phyloP scores from a whole-genome alignment of 106 monocot species.

The Dendrobium catenatum region DNA sequence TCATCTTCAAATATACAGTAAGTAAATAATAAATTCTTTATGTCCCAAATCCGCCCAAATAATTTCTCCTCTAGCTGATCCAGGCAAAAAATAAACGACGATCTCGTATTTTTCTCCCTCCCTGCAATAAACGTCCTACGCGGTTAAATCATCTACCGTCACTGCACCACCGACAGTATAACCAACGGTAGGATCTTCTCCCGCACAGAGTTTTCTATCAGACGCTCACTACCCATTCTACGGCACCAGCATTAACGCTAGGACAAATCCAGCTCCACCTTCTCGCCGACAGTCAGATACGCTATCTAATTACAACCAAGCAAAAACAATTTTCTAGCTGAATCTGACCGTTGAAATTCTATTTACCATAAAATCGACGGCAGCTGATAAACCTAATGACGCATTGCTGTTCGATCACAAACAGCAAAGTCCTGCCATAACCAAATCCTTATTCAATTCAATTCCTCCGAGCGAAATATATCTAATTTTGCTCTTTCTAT shows the following conservation, averaged over 20 bases:
- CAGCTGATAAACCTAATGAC: neutral
- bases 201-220: neutral
- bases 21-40: too few relatives aligned
- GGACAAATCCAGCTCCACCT: neutral
- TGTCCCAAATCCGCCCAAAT: too few relatives aligned
- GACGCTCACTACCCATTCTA: neutral
- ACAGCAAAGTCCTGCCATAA: neutral
- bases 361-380: neutral
- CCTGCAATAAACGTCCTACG: neutral
- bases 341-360: neutral
- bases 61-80: too few relatives aligned
- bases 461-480: neutral
- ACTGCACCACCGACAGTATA: neutral
- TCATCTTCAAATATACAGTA: too few relatives aligned
- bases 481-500: neutral
- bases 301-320: neutral
- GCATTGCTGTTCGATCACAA: neutral
- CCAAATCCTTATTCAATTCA: neutral
- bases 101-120: neutral
- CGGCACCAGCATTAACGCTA: neutral
- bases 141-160: neutral
- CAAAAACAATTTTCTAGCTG: neutral
- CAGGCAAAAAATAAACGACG: too few relatives aligned
- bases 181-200: neutral
- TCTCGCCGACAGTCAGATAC: neutral